Evolutionary conservation across 352 stramenopile genomes (phyloP).

Genomic region (Phytophthora syringae): DNA sequence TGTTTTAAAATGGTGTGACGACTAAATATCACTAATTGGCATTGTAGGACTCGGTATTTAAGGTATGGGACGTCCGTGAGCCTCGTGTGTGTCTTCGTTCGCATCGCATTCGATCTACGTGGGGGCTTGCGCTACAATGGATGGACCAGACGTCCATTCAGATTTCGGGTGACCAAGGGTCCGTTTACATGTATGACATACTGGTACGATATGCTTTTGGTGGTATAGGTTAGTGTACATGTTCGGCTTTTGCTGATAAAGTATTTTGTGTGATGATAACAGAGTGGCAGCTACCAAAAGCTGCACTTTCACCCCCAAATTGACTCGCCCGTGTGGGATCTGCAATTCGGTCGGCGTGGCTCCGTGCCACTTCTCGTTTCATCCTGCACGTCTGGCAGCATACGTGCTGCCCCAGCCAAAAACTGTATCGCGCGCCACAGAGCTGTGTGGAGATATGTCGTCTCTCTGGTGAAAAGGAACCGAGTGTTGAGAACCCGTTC

Average conservation of each 20-base stretch:
- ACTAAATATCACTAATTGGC: not conserved
- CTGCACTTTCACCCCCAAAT: slow-evolving; percentile 85
- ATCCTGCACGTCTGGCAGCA: slow-evolving; percentile 70
- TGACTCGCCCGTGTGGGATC: slow-evolving; percentile 86
- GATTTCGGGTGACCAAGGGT: slow-evolving; percentile 85
- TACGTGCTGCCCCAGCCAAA: slow-evolving; percentile 72
- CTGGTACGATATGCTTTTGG: slow-evolving; percentile 54
- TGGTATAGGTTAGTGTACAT: not conserved
- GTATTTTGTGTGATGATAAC: not conserved
- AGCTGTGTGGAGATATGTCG: slow-evolving; percentile 78
- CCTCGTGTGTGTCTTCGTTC: slow-evolving; percentile 78
- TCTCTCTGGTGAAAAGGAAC: slow-evolving; percentile 56
- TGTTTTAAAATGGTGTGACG: not conserved
- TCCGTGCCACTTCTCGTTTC: slow-evolving; percentile 63
- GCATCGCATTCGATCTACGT: slow-evolving; percentile 84
- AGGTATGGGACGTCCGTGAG: slow-evolving; percentile 87
- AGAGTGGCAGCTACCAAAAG: slow-evolving; percentile 84
- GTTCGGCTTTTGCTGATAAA: not conserved
- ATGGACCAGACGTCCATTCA: slow-evolving; percentile 76
- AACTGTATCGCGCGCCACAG: slow-evolving; percentile 65
- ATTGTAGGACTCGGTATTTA: slow-evolving; percentile 79
- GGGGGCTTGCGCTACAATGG: slow-evolving; percentile 81
- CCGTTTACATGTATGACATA: slow-evolving; percentile 80
- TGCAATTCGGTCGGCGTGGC: slow-evolving; percentile 62
- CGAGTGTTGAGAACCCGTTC: slow-evolving; percentile 58